phyloP scores from a whole-genome alignment of 1,284 basidiomycete genomes.

The Pseudozyma sp. region DNA sequence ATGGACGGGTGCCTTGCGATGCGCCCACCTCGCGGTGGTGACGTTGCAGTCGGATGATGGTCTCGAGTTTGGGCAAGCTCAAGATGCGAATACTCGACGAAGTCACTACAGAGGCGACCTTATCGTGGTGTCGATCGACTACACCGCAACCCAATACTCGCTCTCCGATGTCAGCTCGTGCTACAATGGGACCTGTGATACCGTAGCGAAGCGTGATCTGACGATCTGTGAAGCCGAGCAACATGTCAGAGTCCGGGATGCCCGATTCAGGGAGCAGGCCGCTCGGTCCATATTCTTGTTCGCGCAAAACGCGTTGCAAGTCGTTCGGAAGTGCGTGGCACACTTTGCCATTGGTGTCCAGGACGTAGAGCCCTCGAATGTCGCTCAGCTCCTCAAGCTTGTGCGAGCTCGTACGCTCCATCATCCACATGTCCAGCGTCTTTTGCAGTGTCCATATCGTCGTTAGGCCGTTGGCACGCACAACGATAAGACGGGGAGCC shows the following conservation, averaged over 20 bases:
- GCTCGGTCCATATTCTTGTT: conserved; percentile 35
- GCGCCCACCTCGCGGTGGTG: conserved; percentile 55
- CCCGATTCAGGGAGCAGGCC: conserved; percentile 8
- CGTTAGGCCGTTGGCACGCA: conserved; percentile 51
- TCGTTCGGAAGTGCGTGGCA: conserved; percentile 45
- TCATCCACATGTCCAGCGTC: conserved; percentile 57
- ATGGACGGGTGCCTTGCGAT: conserved; percentile 18
- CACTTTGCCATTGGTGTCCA: conserved; percentile 50
- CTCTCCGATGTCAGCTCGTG: conserved; percentile 53
- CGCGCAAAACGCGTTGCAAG: conserved; percentile 51
- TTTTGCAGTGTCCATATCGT: conserved; percentile 61
- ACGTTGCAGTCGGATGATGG: conserved; percentile 54
- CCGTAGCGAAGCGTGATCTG: conserved; percentile 39
- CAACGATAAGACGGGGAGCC: conserved; percentile 58
- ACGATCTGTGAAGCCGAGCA: conserved; percentile 41
- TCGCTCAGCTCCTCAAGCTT: conserved; percentile 49
- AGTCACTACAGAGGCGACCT: conserved; percentile 50
- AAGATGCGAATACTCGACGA: conserved; percentile 52
- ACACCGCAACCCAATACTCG: conserved; percentile 47
- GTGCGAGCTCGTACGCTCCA: conserved; percentile 33
- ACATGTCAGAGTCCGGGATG: conserved; percentile 35
- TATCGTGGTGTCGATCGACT: conserved; percentile 45
- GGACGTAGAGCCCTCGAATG: conserved; percentile 28
- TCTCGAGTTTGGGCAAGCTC: conserved; percentile 57
- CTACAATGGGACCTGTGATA: conserved; percentile 52